Evolutionary conservation across 2,329 filamentous ascomycete species (phyloP).

Genomic region (Aspergillus sp.): DNA sequence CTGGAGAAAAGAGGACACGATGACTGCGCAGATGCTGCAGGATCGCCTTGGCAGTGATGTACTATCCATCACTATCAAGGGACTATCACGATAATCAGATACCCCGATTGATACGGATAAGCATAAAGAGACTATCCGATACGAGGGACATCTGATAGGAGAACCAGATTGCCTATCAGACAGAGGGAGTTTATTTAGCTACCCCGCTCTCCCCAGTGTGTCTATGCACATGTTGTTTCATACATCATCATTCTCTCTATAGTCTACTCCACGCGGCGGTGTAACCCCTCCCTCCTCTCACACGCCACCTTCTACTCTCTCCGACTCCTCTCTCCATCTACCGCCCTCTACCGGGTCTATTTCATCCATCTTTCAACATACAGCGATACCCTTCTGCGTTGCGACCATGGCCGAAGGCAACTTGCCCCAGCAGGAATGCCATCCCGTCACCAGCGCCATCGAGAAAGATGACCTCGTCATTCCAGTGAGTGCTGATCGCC

Average conservation of each 20-base stretch:
- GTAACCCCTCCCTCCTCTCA: not conserved
- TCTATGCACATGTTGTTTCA: not conserved
- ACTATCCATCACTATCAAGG: not conserved
- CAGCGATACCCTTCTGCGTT: too few relatives aligned
- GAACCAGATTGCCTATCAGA: too few relatives aligned
- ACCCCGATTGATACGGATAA: not conserved
- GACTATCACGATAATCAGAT: not conserved
- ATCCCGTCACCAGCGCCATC: conserved; percentile 33
- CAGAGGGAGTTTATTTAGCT: too few relatives aligned
- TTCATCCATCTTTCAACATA: too few relatives aligned
- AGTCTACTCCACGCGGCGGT: not conserved
- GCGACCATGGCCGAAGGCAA: conserved; percentile 16
- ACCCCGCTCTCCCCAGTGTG: too few relatives aligned
- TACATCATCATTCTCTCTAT: not conserved
- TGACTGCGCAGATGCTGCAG: not conserved
- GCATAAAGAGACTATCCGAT: too few relatives aligned
- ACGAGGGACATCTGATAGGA: too few relatives aligned
- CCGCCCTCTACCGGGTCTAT: not conserved
- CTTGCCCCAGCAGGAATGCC: conserved; percentile 18
- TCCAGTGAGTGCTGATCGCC: conserved; percentile 32
- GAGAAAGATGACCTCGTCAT: conserved; percentile 46
- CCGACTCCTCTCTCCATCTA: not conserved
- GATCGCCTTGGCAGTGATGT: too few relatives aligned
- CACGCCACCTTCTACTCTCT: not conserved
- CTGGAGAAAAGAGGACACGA: not conserved